Evolutionary conservation across 345 rosid species (phyloP), one percentile per base, ranked within the genome.

Genomic region (Draba incana): DNA sequence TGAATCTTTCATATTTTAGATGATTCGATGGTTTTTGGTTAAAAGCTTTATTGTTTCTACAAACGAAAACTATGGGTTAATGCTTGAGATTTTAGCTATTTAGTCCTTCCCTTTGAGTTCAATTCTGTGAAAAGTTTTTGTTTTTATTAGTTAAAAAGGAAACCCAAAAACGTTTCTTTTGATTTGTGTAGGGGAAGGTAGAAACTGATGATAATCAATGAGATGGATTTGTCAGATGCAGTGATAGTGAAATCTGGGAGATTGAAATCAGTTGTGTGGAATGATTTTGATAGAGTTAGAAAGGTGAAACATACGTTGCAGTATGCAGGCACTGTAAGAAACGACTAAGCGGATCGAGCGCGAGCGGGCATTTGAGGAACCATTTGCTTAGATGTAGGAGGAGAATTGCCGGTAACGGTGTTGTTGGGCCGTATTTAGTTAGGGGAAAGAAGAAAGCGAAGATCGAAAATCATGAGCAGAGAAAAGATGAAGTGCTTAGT

Each of bases 181-280:
- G 16, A 64, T 42, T 42, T 64, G 38, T 35, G 57, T 60, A 74
- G 81, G 75, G 62, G 77, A 68, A 57, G 12, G 39, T 54, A 45
- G 66, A 73, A 37, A 66, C 68, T 37, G 55, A 51, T 62, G 73
- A 61, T 48, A 74, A 67, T 57, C 65, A 46, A 64, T 69, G 81
- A 70, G 71, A 86, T 90, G 92, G 97, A 90, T 75, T 66, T 88
- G 63, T 80, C 95, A 54, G 97, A 86, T 77, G 97, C 87, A 13
- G 92, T 90, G 70, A 74, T 82, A 10, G 81, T 86, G 47, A 88
- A 85, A 64, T 83, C 95, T 2, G 83, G 85, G 78, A 81, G 94
- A 66, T 68, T 90, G 62, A 90, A 88, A 71, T 90, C 97, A 70
- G 85, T 83, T 15, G 97, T 90, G 28, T 90, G 97, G 97, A 90